Conservation (phyloP, 257 asterid species). For the Solanum paucissectum region DNA sequence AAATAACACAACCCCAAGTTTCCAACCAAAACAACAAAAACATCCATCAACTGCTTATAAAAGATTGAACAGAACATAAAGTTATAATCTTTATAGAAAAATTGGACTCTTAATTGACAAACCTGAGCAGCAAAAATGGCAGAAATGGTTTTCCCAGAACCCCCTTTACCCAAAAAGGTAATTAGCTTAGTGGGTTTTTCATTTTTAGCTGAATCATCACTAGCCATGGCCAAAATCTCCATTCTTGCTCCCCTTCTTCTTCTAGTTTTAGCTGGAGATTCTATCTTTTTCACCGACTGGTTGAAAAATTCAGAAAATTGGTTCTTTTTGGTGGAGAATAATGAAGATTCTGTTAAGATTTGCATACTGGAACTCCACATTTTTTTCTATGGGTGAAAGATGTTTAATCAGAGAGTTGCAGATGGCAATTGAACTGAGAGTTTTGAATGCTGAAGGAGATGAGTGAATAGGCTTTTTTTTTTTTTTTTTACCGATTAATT, state of each 20-base stretch:
- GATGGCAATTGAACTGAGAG: neutral
- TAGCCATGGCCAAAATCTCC: constrained; percentile 23
- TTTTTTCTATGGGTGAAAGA: neutral
- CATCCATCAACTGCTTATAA: neutral
- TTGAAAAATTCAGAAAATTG: constrained; percentile 15
- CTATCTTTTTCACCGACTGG: neutral
- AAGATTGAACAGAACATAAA: neutral
- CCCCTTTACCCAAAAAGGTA: constrained; percentile 92
- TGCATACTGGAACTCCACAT: neutral
- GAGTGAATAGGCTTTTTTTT: neutral
- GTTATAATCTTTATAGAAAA: neutral
- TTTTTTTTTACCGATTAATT: no score
- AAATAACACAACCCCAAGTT: neutral
- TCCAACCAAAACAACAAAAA: neutral
- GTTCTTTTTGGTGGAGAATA: neutral
- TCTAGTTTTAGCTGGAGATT: constrained; percentile 2
- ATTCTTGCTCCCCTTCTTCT: constrained; percentile 11
- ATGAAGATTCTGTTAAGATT: neutral
- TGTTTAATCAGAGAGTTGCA: neutral
- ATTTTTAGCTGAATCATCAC: constrained; percentile 26
- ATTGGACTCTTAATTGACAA: neutral
- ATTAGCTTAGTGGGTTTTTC: constrained; percentile 53
- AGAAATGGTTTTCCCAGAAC: constrained; percentile 87
- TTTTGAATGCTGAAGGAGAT: neutral
- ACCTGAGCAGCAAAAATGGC: constrained; percentile 98